phyloP scores from a whole-genome alignment of 352 stramenopile genomes.

The Pythium folliculosum region DNA sequence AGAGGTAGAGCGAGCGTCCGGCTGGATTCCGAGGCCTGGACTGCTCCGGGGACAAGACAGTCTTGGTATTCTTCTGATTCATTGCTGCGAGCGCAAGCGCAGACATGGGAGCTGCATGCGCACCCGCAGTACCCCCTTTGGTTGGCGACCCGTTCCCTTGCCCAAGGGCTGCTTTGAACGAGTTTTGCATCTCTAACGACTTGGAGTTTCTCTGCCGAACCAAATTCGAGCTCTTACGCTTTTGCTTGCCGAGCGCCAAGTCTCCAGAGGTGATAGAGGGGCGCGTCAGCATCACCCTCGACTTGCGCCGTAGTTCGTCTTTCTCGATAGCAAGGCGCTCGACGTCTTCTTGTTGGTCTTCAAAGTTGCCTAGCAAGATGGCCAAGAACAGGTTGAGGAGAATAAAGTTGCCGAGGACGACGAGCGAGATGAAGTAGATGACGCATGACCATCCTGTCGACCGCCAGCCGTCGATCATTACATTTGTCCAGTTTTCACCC shows the following conservation, averaged over 20 bases:
- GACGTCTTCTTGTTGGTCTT: conserved; percentile 59
- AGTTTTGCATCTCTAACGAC: neutral
- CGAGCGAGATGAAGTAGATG: conserved; percentile 84
- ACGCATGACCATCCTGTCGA: conserved; percentile 52
- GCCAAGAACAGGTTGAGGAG: conserved; percentile 93
- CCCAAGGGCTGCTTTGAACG: neutral
- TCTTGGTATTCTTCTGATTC: conserved; percentile 29
- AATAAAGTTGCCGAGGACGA: conserved; percentile 90
- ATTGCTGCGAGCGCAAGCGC: conserved; percentile 26
- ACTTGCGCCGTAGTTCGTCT: conserved; percentile 40
- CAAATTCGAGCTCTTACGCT: conserved; percentile 3
- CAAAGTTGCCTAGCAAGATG: conserved; percentile 91
- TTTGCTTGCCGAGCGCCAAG: neutral
- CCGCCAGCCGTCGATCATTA: conserved; percentile 90
- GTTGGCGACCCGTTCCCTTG: too few relatives aligned
- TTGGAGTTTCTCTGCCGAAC: neutral
- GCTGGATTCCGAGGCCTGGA: conserved; percentile 19
- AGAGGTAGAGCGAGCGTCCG: conserved; percentile 37
- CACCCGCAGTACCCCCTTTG: neutral
- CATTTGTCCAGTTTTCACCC: conserved; percentile 92
- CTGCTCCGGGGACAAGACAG: conserved; percentile 7
- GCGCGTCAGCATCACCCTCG: conserved; percentile 31
- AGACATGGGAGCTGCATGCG: conserved; percentile 22
- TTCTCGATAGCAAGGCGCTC: conserved; percentile 36
- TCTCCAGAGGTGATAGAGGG: conserved; percentile 5